Evolutionary conservation across 345 rosid species (phyloP).

Genomic region (Citrus inodora): DNA sequence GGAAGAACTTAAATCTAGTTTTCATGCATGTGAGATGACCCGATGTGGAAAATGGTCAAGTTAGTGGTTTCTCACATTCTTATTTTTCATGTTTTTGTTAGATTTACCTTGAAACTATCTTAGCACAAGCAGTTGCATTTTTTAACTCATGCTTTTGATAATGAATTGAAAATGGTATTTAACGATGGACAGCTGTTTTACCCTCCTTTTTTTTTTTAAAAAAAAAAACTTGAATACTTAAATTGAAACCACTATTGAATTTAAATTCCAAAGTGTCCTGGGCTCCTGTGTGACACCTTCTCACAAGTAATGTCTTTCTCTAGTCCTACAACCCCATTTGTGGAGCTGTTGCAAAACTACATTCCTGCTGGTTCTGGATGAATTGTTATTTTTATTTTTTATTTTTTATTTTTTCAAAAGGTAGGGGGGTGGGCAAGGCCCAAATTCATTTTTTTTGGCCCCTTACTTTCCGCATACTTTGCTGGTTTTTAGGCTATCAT

Average conservation of each 20-base stretch:
- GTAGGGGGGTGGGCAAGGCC: too few species aligned
- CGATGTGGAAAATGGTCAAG: neutral
- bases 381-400: neutral
- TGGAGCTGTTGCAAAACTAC: neutral
- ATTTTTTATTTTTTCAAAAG: too few species aligned
- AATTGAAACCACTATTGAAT: neutral
- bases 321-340: neutral
- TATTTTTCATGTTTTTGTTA: neutral
- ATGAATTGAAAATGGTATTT: neutral
- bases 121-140: neutral
- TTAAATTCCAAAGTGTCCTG: neutral
- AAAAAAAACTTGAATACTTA: neutral
- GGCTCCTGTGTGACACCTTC: neutral
- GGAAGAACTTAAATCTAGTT: neutral
- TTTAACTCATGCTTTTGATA: neutral
- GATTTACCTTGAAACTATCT: neutral
- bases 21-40: neutral
- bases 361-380: neutral
- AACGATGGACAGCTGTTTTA: neutral
- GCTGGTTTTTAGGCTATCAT: too few species aligned
- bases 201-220: neutral
- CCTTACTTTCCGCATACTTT: too few species aligned
- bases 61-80: neutral
- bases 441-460: too few species aligned
- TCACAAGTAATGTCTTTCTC: neutral